These are phyloP conservation scores for Penicillium sclerotiorum DNA, from an alignment of 2,329 filamentous ascomycete genomes.

Conservation along the genomic window DNA sequence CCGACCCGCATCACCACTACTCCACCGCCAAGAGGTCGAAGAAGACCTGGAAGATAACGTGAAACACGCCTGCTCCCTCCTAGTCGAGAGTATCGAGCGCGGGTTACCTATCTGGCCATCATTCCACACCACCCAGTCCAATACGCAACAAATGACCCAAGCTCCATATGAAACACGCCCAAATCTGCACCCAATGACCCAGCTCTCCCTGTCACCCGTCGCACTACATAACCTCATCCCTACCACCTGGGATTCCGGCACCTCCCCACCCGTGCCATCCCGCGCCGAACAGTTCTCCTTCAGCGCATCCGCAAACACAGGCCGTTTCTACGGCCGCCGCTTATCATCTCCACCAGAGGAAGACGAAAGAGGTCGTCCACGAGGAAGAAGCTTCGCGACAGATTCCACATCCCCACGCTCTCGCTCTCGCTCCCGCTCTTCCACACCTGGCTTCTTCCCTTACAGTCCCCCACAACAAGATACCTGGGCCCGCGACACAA, in stretches of 20 bases:
- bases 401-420: slow-evolving; percentile 5
- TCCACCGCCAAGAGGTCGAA: slow-evolving; percentile 37
- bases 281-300: no score
- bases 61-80: slow-evolving; percentile 38
- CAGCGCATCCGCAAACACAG: background rate
- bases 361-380: background rate
- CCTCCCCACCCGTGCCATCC: no score
- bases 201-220: slow-evolving; percentile 9
- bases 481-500: background rate
- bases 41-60: slow-evolving; percentile 38
- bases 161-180: slow-evolving; percentile 2
- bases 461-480: slow-evolving; percentile 20
- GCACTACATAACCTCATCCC: slow-evolving; percentile 5
- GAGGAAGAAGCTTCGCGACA: slow-evolving; percentile 13
- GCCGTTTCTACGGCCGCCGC: slow-evolving; percentile 21
- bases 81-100: slow-evolving; percentile 34
- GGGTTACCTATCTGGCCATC: slow-evolving; percentile 22
- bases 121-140: background rate
- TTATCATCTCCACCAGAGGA: slow-evolving; percentile 11
- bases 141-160: background rate
- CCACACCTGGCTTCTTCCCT: slow-evolving; percentile 18
- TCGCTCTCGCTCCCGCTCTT: slow-evolving; percentile 11
- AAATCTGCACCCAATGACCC: slow-evolving; percentile 2
- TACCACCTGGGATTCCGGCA: slow-evolving; percentile 17
- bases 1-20: slow-evolving; percentile 34